phyloP scores from a whole-genome alignment of 345 rosid species.

The Sonneratia alba region DNA sequence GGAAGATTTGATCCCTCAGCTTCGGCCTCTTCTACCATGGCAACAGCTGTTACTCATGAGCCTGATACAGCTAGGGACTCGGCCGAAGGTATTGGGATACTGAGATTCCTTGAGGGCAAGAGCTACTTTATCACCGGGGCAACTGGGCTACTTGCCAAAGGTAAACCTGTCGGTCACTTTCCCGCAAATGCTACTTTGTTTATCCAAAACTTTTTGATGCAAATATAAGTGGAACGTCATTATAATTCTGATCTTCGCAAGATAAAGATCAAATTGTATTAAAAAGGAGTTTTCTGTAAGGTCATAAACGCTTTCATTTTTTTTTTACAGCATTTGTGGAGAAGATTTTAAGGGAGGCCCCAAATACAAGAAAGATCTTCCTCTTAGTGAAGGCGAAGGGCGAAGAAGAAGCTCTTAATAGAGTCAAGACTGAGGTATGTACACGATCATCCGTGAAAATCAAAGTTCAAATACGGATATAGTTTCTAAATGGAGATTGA shows the following conservation, averaged over 20 bases:
- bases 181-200: background rate
- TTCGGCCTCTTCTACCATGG: background rate
- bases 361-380: conserved; percentile 11
- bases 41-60: background rate
- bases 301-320: background rate
- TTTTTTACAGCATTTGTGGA: conserved; percentile 12
- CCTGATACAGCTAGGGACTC: background rate
- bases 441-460: background rate
- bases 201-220: background rate
- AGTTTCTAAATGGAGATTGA: background rate
- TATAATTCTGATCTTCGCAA: background rate
- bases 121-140: conserved; percentile 11
- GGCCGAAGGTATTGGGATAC: conserved; percentile 8
- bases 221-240: background rate
- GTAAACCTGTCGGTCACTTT: background rate
- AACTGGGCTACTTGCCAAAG: conserved; percentile 13
- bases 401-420: conserved; percentile 5
- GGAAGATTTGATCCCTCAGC: background rate
- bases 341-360: conserved; percentile 10
- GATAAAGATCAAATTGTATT: background rate
- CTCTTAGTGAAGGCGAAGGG: conserved; percentile 11
- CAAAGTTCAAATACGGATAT: background rate
- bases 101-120: conserved; percentile 3
- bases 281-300: background rate
- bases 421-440: conserved; percentile 10